Conservation (phyloP, 1,284 basidiomycete genomes). For the Ustilago lituana region DNA sequence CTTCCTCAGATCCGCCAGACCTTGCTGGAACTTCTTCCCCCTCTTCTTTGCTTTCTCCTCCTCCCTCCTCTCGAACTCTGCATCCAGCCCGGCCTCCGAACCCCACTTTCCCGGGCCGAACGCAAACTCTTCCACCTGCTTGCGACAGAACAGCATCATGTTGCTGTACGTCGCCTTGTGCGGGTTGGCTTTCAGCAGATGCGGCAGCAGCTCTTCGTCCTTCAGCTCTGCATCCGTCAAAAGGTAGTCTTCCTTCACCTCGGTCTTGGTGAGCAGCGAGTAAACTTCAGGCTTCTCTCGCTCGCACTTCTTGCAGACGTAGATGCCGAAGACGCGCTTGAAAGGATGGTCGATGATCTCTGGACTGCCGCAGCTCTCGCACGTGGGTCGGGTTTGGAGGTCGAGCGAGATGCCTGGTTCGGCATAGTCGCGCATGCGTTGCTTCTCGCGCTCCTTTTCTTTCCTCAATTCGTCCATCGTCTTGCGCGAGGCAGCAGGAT, state of each 20-base stretch:
- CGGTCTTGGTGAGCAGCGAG: slow-evolving; percentile 95
- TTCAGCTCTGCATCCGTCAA: slow-evolving; percentile 93
- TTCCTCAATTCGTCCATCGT: slow-evolving; percentile 60
- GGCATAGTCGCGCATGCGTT: slow-evolving; percentile 55
- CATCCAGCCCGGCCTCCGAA: slow-evolving; percentile 86
- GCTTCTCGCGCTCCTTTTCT: slow-evolving; percentile 60
- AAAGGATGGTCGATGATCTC: slow-evolving; percentile 61
- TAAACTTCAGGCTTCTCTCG: slow-evolving; percentile 82
- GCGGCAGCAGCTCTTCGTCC: slow-evolving; percentile 90
- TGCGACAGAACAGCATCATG: slow-evolving; percentile 98
- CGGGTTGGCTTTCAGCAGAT: slow-evolving; percentile 93
- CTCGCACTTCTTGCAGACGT: slow-evolving; percentile 87
- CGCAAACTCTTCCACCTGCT: slow-evolving; percentile 93
- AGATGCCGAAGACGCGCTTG: slow-evolving; percentile 69
- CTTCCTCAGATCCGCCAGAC: slow-evolving; percentile 56
- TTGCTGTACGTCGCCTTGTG: slow-evolving; percentile 96
- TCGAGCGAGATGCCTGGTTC: slow-evolving; percentile 62
- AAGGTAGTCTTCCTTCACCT: slow-evolving; percentile 84
- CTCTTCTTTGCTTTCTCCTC: slow-evolving; percentile 88
- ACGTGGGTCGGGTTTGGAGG: slow-evolving; percentile 46
- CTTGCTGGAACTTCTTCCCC: slow-evolving; percentile 76
- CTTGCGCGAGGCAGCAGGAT: slow-evolving; percentile 30
- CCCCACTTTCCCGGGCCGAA: slow-evolving; percentile 91
- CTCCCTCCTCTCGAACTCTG: slow-evolving; percentile 82
- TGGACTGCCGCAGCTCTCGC: slow-evolving; percentile 54